Evolutionary conservation across 2,329 filamentous ascomycete species (phyloP).

Genomic region (Xylariaceae sp.): DNA sequence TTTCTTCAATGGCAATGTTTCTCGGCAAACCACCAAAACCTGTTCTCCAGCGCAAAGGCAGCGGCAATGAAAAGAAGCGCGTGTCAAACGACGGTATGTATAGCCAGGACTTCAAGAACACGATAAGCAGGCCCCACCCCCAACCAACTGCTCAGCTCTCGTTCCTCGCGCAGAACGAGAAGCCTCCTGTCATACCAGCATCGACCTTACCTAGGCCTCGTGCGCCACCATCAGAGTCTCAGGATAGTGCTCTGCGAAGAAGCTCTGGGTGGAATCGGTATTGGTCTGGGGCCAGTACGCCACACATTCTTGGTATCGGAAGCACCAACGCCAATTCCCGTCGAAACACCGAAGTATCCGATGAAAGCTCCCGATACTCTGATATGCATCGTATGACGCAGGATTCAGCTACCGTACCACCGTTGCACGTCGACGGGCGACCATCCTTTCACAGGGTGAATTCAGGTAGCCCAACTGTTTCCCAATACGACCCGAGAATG

Average conservation of each 20-base stretch:
- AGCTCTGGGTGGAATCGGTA: slow-evolving; percentile 77
- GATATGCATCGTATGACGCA: slow-evolving; percentile 53
- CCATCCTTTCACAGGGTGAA: slow-evolving; percentile 64
- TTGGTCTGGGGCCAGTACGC: slow-evolving; percentile 70
- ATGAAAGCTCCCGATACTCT: slow-evolving; percentile 57
- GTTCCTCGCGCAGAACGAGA: slow-evolving; percentile 21
- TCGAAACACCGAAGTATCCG: slow-evolving; percentile 53
- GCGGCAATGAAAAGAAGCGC: slow-evolving; percentile 51
- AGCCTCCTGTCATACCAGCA: slow-evolving; percentile 21
- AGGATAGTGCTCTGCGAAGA: slow-evolving; percentile 48
- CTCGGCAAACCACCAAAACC: slow-evolving; percentile 59
- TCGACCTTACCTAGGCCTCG: slow-evolving; percentile 33
- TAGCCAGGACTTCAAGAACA: slow-evolving; percentile 61
- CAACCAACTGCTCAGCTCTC: slow-evolving; percentile 39
- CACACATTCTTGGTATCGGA: slow-evolving; percentile 63
- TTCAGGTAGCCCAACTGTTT: slow-evolving; percentile 67
- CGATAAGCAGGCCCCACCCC: slow-evolving; percentile 60
- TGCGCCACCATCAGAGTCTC: slow-evolving; percentile 32
- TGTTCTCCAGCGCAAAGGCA: slow-evolving; percentile 51
- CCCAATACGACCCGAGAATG: slow-evolving; percentile 53
- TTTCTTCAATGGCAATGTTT: slow-evolving; percentile 63
- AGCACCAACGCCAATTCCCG: slow-evolving; percentile 37
- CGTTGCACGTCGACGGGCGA: slow-evolving; percentile 59
- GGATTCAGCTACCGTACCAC: slow-evolving; percentile 68
- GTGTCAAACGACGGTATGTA: slow-evolving; percentile 54